Percentiles rank a stretch among this genome's conserved stretches.
phyloP scores from a whole-genome alignment of 306 rosid genomes.

The Quercus engelmannii region DNA sequence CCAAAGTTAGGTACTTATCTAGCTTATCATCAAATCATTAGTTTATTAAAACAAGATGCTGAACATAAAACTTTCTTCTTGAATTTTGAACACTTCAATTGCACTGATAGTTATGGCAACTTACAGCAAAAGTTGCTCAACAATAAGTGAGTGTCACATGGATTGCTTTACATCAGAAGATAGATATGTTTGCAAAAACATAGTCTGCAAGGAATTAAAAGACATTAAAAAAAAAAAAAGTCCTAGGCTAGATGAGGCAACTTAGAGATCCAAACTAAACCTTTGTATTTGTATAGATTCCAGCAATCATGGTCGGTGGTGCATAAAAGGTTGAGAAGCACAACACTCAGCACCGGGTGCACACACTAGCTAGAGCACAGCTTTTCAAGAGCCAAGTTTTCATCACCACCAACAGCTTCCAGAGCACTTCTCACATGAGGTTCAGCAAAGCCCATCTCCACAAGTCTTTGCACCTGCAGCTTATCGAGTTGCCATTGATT shows the following conservation, averaged over 20 bases:
- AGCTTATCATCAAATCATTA: not conserved
- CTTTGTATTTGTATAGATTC: slow-evolving; percentile 14
- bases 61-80: not conserved
- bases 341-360: not conserved
- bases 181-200: not conserved
- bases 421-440: slow-evolving; percentile 70
- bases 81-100: not conserved
- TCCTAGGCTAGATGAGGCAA: not conserved
- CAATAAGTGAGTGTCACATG: not conserved
- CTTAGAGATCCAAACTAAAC: not conserved
- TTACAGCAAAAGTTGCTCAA: not conserved
- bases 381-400: slow-evolving; percentile 92
- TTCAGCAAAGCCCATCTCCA: slow-evolving; percentile 96
- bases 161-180: not conserved
- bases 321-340: not conserved
- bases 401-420: slow-evolving; percentile 95
- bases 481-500: not conserved
- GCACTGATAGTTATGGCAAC: not conserved
- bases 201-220: not conserved
- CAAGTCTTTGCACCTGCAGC: slow-evolving; percentile 77
- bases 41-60: not conserved
- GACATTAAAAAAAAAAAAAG: not conserved
- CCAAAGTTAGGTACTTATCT: not conserved
- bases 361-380: slow-evolving; percentile 51
- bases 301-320: slow-evolving; percentile 3